These are phyloP conservation scores for Scytalidium sp. DNA, from an alignment of 2,329 filamentous ascomycete genomes.

Conservation along the genomic window DNA sequence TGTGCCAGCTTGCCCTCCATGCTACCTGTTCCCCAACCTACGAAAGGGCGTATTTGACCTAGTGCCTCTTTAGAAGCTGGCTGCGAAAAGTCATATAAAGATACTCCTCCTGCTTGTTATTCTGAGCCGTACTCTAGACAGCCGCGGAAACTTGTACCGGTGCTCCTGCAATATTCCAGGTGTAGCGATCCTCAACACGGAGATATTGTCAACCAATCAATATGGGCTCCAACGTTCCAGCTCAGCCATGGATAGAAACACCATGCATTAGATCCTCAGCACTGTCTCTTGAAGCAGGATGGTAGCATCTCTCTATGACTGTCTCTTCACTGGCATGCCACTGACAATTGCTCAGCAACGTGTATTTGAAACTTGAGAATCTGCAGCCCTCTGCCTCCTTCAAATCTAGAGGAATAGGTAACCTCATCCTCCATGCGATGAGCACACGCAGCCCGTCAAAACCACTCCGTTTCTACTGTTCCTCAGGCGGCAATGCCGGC, in stretches of 20 bases:
- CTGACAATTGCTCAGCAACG: constrained; percentile 34
- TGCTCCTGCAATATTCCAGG: no score
- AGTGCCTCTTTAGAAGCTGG: no score
- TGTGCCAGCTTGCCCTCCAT: no score
- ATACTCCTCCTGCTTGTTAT: no score
- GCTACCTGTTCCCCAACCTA: no score
- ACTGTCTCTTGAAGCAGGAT: constrained; percentile 25
- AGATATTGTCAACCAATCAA: no score
- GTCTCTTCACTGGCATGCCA: background rate
- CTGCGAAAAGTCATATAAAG: no score
- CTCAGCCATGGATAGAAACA: constrained; percentile 23
- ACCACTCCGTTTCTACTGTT: constrained; percentile 71
- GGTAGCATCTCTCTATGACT: constrained; percentile 14
- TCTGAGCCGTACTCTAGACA: no score
- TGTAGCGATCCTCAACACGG: no score
- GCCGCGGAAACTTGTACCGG: no score
- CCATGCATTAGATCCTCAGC: constrained; percentile 19
- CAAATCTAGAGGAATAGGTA: constrained; percentile 75
- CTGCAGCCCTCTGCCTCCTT: constrained; percentile 82
- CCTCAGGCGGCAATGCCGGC: constrained; percentile 80
- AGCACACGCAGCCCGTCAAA: constrained; percentile 15
- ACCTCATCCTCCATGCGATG: constrained; percentile 51
- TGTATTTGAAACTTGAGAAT: constrained; percentile 83
- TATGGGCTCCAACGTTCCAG: constrained; percentile 13
- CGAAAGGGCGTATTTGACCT: no score